Evolutionary conservation across 1,284 basidiomycete species (phyloP).

Genomic region (Rhodotorula mucilaginosa): DNA sequence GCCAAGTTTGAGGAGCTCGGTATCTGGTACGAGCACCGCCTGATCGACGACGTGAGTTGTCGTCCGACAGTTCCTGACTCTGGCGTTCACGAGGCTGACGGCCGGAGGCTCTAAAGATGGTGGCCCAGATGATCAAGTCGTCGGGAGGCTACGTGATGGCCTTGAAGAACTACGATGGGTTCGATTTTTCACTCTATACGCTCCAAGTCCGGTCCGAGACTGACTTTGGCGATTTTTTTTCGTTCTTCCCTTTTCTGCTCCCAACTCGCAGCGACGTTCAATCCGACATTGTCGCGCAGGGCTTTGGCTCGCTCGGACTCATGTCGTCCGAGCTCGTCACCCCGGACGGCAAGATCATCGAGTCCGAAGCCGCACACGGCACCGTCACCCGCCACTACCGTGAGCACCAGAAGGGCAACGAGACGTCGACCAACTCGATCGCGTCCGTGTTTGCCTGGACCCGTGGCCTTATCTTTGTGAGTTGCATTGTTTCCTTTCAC

Average conservation of each 20-base stretch:
- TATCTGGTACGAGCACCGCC: constrained; percentile 95
- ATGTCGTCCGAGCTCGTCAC: constrained; percentile 98
- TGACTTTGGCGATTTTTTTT: neutral
- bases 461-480: constrained; percentile 63
- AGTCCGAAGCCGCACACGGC: constrained; percentile 76
- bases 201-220: neutral
- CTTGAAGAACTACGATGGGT: constrained; percentile 59
- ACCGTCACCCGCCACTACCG: constrained; percentile 75
- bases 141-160: constrained; percentile 97
- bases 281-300: constrained; percentile 58
- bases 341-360: constrained; percentile 86
- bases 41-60: constrained; percentile 54
- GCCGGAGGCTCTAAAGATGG: constrained; percentile 74
- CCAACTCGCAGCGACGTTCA: constrained; percentile 81
- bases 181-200: neutral
- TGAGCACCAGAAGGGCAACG: constrained; percentile 86
- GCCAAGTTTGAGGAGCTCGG: constrained; percentile 72
- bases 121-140: constrained; percentile 94
- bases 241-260: constrained; percentile 52
- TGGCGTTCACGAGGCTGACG: constrained; percentile 43
- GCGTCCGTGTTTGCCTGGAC: constrained; percentile 99
- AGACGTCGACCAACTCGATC: constrained; percentile 96
- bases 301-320: constrained; percentile 87
- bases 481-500: neutral
- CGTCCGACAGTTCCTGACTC: neutral